These are phyloP conservation scores for Colletotrichum trifolii DNA, from an alignment of 2,329 filamentous ascomycete species.

Conservation along the genomic window DNA sequence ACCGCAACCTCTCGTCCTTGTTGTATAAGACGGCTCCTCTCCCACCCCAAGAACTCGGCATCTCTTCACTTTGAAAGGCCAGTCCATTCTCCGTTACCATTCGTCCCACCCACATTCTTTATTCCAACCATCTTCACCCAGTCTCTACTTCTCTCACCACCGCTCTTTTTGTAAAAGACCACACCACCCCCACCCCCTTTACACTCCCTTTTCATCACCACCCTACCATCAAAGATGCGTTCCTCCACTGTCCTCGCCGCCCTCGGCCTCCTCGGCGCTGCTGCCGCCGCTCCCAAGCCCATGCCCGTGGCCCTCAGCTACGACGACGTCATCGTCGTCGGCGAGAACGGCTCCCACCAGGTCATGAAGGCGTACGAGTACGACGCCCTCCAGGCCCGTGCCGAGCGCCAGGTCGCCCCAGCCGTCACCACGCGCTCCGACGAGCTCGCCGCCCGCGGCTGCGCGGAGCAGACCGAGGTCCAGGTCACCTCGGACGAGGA, in stretches of 20 bases:
- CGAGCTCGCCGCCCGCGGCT: conserved; percentile 30
- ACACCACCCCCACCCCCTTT: background rate
- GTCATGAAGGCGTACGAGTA: conserved; percentile 43
- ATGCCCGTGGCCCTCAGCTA: conserved; percentile 31
- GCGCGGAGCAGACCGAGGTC: conserved; percentile 39
- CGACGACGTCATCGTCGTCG: conserved; percentile 43
- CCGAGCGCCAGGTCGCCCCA: conserved; percentile 25
- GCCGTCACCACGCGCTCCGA: conserved; percentile 2
- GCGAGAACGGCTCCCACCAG: conserved; percentile 39
- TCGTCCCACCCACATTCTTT: conserved; percentile 28
- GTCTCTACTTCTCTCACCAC: conserved; percentile 28
- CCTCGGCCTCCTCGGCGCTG: conserved; percentile 21
- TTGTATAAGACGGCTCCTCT: conserved; percentile 26
- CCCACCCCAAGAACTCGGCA: conserved; percentile 15
- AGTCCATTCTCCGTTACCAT: conserved; percentile 32
- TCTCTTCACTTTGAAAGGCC: conserved; percentile 12
- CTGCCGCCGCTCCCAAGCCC: conserved; percentile 12
- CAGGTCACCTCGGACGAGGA: conserved; percentile 40
- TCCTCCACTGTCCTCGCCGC: conserved; percentile 25
- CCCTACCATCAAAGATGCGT: conserved; percentile 29
- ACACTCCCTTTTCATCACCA: conserved; percentile 12
- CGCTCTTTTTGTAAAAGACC: conserved; percentile 29
- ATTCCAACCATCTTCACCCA: conserved; percentile 19
- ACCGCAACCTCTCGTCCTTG: background rate
- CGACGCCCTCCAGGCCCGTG: conserved; percentile 35